These are phyloP conservation scores for Hsuehochloa calcarea DNA, from an alignment of 176 grass and related monocot species.

Conservation along the genomic window DNA sequence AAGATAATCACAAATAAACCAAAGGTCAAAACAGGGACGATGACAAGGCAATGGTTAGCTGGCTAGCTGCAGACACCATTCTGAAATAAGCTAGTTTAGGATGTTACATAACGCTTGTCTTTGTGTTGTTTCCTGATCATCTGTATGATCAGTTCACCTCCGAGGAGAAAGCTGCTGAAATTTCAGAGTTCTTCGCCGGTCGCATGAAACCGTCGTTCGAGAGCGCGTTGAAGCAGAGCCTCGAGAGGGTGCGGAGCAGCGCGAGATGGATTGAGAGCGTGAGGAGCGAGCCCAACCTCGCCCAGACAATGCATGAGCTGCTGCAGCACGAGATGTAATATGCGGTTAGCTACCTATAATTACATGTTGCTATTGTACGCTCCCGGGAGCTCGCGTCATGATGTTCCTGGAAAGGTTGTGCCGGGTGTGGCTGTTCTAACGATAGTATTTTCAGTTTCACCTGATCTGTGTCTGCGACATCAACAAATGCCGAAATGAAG, in stretches of 20 bases:
- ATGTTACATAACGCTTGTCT: background rate
- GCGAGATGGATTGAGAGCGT: slow-evolving; percentile 61
- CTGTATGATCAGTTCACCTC: slow-evolving; percentile 55
- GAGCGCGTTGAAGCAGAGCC: slow-evolving; percentile 75
- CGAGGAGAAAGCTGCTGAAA: slow-evolving; percentile 60
- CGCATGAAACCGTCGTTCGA: slow-evolving; percentile 66
- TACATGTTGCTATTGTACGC: background rate
- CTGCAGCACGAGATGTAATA: slow-evolving; percentile 1
- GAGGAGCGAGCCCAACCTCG: slow-evolving; percentile 55
- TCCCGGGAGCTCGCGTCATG: background rate
- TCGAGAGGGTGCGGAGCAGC: slow-evolving; percentile 64
- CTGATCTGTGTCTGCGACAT: background rate
- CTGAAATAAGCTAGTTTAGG: background rate
- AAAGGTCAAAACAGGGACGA: background rate
- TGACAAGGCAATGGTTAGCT: background rate
- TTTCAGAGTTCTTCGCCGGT: slow-evolving; percentile 57
- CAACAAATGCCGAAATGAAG: background rate
- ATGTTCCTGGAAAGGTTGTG: background rate
- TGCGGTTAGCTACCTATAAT: background rate
- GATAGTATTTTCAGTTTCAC: background rate
- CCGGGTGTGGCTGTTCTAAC: background rate
- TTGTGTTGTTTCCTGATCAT: background rate
- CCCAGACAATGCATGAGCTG: slow-evolving; percentile 47
- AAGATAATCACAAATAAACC: background rate
- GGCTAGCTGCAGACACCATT: background rate